Percentiles rank a stretch among this genome's conserved stretches.
phyloP scores from a whole-genome alignment of 2,329 filamentous ascomycete species.

The Pseudocercospora musae region DNA sequence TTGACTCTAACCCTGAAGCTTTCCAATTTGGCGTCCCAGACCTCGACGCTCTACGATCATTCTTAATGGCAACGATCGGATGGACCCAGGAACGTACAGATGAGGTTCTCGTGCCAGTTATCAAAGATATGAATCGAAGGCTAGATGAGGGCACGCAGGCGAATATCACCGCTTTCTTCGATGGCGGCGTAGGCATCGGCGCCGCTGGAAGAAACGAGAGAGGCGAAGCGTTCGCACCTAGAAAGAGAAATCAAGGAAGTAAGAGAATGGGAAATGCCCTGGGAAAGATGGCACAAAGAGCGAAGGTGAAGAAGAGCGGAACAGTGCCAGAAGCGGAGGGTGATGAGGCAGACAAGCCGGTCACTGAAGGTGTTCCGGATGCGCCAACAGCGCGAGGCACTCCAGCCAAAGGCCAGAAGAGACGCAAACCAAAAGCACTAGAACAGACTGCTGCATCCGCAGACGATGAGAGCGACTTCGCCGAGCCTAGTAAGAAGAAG shows the following conservation, averaged over 20 bases:
- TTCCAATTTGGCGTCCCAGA: conserved; percentile 98
- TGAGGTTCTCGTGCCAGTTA: conserved; percentile 91
- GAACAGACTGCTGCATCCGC: neutral
- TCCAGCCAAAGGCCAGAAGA: neutral
- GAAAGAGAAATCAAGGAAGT: conserved; percentile 62
- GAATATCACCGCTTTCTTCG: conserved; percentile 93
- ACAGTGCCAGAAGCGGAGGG: neutral
- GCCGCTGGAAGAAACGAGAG: conserved; percentile 36
- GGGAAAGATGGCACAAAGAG: conserved; percentile 60
- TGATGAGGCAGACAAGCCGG: neutral
- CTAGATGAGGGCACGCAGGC: conserved; percentile 88
- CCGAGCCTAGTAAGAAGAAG: neutral
- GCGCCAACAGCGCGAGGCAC: neutral
- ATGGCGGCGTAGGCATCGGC: conserved; percentile 68
- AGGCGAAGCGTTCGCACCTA: conserved; percentile 66
- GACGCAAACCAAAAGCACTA: neutral
- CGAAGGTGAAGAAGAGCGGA: conserved; percentile 34
- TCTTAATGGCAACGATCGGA: conserved; percentile 87
- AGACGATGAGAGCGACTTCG: neutral
- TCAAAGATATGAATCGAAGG: conserved; percentile 88
- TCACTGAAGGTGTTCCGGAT: neutral
- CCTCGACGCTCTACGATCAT: conserved; percentile 75
- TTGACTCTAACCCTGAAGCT: conserved; percentile 70
- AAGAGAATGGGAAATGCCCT: conserved; percentile 76
- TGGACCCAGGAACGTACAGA: conserved; percentile 92